Conservation (phyloP, 2,329 filamentous ascomycete genomes). For the Arthrinium puccinioides region DNA sequence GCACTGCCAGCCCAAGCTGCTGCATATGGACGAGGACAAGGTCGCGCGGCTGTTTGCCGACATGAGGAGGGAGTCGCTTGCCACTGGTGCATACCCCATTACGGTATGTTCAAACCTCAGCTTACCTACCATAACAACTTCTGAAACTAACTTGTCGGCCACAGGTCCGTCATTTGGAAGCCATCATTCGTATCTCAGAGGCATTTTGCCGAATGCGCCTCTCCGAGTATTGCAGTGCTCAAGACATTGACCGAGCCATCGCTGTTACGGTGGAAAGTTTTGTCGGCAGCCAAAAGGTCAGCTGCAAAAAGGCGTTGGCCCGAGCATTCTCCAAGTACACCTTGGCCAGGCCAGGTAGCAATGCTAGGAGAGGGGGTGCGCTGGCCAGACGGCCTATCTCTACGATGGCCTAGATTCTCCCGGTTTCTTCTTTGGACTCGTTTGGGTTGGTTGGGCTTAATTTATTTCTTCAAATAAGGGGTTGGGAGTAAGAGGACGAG, state of each 20-base stretch:
- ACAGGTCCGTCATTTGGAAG: conserved; percentile 92
- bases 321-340: conserved; percentile 96
- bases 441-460: too few relatives aligned
- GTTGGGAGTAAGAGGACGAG: too few relatives aligned
- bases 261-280: conserved; percentile 95
- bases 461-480: too few relatives aligned
- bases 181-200: conserved; percentile 92
- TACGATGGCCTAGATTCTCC: background rate
- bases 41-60: conserved; percentile 89
- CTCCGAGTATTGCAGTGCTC: conserved; percentile 85
- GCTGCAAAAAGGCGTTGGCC: conserved; percentile 91
- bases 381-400: background rate
- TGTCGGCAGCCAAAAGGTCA: conserved; percentile 92
- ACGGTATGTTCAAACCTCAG: conserved; percentile 58
- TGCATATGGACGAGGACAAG: conserved; percentile 98
- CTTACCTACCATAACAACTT: background rate
- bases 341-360: conserved; percentile 41
- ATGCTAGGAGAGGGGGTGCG: conserved; percentile 11
- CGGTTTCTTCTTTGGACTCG: too few relatives aligned
- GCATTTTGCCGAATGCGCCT: conserved; percentile 96
- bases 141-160: conserved; percentile 5
- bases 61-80: conserved; percentile 87
- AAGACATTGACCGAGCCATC: conserved; percentile 94
- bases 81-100: conserved; percentile 94
- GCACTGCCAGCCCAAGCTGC: conserved; percentile 82